Evolutionary conservation across 768 basidiomycete genomes (phyloP), one percentile per base, ranked within the genome.

Genomic region (Amanita phalloides): DNA sequence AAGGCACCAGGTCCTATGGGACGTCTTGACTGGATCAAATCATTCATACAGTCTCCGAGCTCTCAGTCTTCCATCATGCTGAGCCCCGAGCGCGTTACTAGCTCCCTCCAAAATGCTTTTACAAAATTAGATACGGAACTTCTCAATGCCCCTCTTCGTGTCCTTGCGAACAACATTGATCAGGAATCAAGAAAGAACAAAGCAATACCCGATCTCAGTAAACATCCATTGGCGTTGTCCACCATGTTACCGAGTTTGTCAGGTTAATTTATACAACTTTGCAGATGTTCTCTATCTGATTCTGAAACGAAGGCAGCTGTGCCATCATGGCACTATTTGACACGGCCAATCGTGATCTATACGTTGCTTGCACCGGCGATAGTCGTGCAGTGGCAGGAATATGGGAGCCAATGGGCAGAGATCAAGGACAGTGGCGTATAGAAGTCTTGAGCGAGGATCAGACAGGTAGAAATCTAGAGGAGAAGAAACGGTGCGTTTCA

Each of bases 401-500:
- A 35, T 94, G 89, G 86, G 83, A 90, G 56, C 76, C 79, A 47
- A 74, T 75, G 3, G 66, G 64, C 2, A 77, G 82, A 55, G 83
- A 81, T 3, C 70, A 74, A 48, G 89, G 89, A 9, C 74, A 72
- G 48, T 99, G 96, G 96, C 78, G 83, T 43, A 86, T 93, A 28
- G 91, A 96, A 63, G 90, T 90, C n/a, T 73, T 99, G 55, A 90
- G 80, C 26, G 92, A 97, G 65, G 96, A 98, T 62, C 94, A 97
- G 71, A 97, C 94, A 6, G 96, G 92, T 36, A 80, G 90, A 57
- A 97, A 92, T 62, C 82, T 78, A 13, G 84, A 79, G 43, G 96
- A 99, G 67, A 70, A 86, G 23, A 77, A 77, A 64, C 79, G 93
- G 94, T 93, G 58, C 47, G 71, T 61, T 45, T 23, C 9, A 30